Conservation (phyloP, 2,329 filamentous ascomycete genomes). For the Camillea tinctor region DNA sequence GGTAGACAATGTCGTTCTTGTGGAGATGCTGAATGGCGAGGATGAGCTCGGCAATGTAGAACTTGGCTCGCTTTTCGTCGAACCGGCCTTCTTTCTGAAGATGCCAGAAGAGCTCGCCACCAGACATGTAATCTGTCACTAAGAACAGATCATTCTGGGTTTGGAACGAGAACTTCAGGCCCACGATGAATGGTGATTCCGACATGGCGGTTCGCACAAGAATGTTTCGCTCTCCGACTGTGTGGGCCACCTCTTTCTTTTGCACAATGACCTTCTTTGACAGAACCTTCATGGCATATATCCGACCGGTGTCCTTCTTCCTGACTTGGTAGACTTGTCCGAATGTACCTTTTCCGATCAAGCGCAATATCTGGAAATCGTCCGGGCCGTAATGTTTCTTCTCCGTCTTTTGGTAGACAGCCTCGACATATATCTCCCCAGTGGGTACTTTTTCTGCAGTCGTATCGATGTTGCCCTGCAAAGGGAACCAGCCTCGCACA, state of each 20-base stretch:
- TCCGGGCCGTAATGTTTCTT: constrained; percentile 91
- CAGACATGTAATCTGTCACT: constrained; percentile 99
- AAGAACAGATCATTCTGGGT: constrained; percentile 94
- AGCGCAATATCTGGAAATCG: constrained; percentile 92
- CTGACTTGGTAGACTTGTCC: constrained; percentile 98
- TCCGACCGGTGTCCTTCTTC: constrained; percentile 92
- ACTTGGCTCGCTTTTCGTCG: constrained; percentile 91
- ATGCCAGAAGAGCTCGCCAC: constrained; percentile 98
- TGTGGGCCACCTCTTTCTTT: constrained; percentile 98
- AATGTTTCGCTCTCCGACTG: constrained; percentile 94
- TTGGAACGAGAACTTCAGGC: constrained; percentile 97
- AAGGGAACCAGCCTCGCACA: constrained; percentile 80
- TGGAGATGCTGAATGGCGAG: constrained; percentile 93
- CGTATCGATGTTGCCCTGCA: constrained; percentile 74
- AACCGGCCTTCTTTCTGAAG: constrained; percentile 96
- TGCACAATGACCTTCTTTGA: constrained; percentile 99
- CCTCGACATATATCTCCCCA: constrained; percentile 85
- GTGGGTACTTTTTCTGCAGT: constrained; percentile 70
- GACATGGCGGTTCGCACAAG: constrained; percentile 93
- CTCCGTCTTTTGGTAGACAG: constrained; percentile 81
- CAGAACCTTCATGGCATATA: constrained; percentile 98
- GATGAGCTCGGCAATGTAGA: constrained; percentile 98
- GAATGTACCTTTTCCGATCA: constrained; percentile 98
- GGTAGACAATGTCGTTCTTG: constrained; percentile 95
- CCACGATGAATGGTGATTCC: constrained; percentile 96